Conservation (phyloP, 2,329 filamentous ascomycete species). For the Verticillium longisporum region DNA sequence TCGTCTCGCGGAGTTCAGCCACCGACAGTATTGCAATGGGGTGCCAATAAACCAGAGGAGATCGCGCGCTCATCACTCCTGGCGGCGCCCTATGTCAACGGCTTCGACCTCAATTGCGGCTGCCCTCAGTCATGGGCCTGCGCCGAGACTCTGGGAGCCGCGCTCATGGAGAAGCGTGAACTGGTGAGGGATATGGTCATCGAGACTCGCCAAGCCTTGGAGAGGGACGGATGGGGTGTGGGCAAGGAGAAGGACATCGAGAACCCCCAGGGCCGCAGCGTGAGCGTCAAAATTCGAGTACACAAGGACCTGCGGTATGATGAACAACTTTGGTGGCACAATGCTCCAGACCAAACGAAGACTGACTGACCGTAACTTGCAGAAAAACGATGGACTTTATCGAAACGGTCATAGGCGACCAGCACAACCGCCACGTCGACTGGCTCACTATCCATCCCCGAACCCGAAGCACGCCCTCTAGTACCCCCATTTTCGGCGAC, state of each 20-base stretch:
- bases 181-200: conserved; percentile 60
- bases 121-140: conserved; percentile 70
- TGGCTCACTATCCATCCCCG: conserved; percentile 66
- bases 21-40: conserved; percentile 62
- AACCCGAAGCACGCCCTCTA: conserved; percentile 54
- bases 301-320: conserved; percentile 53
- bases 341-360: neutral
- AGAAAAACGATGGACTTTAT: conserved; percentile 56
- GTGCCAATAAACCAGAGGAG: conserved; percentile 54
- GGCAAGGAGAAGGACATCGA: conserved; percentile 32
- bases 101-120: conserved; percentile 66
- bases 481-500: conserved; percentile 53
- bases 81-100: conserved; percentile 53
- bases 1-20: conserved; percentile 45
- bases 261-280: conserved; percentile 42
- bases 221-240: conserved; percentile 46
- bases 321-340: neutral
- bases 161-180: conserved; percentile 59
- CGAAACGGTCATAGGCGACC: conserved; percentile 50
- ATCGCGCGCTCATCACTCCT: conserved; percentile 56
- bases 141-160: conserved; percentile 59
- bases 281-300: conserved; percentile 66
- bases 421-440: conserved; percentile 47
- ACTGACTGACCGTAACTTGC: neutral
- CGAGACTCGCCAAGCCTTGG: conserved; percentile 46